Conservation (phyloP, 2,329 filamentous ascomycete species). For the Daldinia eschscholtzii region DNA sequence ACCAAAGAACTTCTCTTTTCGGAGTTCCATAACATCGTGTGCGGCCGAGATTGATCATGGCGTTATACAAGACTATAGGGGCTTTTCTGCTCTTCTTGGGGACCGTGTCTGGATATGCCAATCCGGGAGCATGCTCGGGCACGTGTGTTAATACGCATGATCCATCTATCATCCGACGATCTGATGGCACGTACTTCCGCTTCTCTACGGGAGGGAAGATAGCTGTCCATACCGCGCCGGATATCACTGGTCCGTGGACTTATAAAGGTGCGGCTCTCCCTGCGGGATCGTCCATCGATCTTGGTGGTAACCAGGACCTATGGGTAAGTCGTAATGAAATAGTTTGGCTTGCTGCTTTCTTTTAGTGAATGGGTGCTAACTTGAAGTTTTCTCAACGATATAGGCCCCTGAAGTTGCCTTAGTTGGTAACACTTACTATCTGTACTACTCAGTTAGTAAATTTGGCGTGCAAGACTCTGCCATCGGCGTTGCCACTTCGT, state of each 20-base stretch:
- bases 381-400: no score
- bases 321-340: conserved; percentile 52
- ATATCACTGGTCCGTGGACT: conserved; percentile 58
- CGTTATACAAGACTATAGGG: conserved; percentile 15
- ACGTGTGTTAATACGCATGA: conserved; percentile 57
- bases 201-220: conserved; percentile 59
- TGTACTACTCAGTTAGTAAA: conserved; percentile 76
- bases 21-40: background rate
- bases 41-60: conserved; percentile 8
- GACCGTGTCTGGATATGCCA: conserved; percentile 49
- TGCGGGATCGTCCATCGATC: conserved; percentile 53
- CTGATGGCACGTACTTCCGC: conserved; percentile 58
- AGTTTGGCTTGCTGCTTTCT: no score
- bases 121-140: conserved; percentile 56
- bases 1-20: conserved; percentile 3
- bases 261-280: conserved; percentile 55
- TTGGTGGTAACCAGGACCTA: conserved; percentile 54
- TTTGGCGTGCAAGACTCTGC: conserved; percentile 72
- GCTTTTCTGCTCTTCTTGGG: conserved; percentile 47
- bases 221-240: conserved; percentile 55
- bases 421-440: conserved; percentile 69
- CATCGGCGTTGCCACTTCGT: conserved; percentile 67
- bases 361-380: no score
- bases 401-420: conserved; percentile 70
- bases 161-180: conserved; percentile 57